A percentile compares a stretch with the other conserved stretches of the same genome.
phyloP scores from a whole-genome alignment of 2,329 filamentous ascomycete genomes.

The Colletotrichum magnum region DNA sequence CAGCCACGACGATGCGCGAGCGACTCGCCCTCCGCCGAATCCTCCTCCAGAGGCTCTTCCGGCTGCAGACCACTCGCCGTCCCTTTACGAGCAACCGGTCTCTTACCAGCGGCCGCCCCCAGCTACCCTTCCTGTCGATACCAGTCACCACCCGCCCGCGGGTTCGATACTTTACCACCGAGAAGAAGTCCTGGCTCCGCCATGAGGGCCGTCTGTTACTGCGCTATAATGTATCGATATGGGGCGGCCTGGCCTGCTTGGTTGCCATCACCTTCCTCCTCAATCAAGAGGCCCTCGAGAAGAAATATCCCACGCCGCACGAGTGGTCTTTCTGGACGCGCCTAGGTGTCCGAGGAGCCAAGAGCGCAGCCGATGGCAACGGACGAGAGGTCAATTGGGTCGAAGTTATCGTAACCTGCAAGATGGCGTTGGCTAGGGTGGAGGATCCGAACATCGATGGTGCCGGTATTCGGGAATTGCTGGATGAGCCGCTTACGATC shows the following conservation, averaged over 20 bases:
- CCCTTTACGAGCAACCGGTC: slow-evolving; percentile 42
- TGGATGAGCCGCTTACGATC: slow-evolving; percentile 67
- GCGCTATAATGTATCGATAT: slow-evolving; percentile 77
- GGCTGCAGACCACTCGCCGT: slow-evolving; percentile 35
- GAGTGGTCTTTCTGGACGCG: slow-evolving; percentile 85
- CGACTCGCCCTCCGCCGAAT: slow-evolving; percentile 54
- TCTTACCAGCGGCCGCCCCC: slow-evolving; percentile 55
- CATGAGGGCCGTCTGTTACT: slow-evolving; percentile 78
- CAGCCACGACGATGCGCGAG: slow-evolving; percentile 53
- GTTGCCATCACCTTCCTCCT: slow-evolving; percentile 75
- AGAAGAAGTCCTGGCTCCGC: slow-evolving; percentile 78
- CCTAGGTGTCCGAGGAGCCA: slow-evolving; percentile 76
- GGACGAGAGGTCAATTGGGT: slow-evolving; percentile 84
- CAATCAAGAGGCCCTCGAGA: slow-evolving; percentile 82
- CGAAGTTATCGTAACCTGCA: slow-evolving; percentile 71
- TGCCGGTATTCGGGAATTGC: slow-evolving; percentile 70
- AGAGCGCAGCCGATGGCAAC: slow-evolving; percentile 70
- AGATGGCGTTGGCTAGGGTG: slow-evolving; percentile 73
- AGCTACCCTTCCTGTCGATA: slow-evolving; percentile 66
- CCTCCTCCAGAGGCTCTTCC: slow-evolving; percentile 44
- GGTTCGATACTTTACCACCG: slow-evolving; percentile 83
- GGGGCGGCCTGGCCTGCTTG: slow-evolving; percentile 72
- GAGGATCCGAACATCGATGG: slow-evolving; percentile 81
- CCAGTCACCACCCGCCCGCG: slow-evolving; percentile 65
- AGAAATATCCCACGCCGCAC: slow-evolving; percentile 82